Evolutionary conservation across 2,329 filamentous ascomycete species (phyloP).

Genomic region (Xylariaceae sp.): DNA sequence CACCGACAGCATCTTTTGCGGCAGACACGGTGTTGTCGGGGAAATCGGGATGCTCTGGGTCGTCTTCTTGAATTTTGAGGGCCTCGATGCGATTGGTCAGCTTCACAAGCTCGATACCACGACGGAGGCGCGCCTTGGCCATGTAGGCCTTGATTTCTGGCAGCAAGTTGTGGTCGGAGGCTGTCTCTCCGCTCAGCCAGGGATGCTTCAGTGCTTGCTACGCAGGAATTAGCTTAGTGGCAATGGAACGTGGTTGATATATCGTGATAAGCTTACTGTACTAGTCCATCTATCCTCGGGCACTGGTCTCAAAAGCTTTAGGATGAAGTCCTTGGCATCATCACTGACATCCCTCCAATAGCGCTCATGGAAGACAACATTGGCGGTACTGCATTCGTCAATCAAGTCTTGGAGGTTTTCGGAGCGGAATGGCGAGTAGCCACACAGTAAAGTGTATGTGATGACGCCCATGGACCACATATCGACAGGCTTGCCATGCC

Average conservation of each 20-base stretch:
- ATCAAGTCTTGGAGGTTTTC: slow-evolving; percentile 92
- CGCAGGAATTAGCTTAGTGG: slow-evolving; percentile 5
- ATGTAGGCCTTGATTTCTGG: slow-evolving; percentile 96
- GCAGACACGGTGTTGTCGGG: slow-evolving; percentile 61
- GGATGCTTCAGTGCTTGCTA: slow-evolving; percentile 76
- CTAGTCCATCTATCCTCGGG: slow-evolving; percentile 76
- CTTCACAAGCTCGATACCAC: slow-evolving; percentile 94
- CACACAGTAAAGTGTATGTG: slow-evolving; percentile 95
- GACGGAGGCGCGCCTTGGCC: slow-evolving; percentile 83
- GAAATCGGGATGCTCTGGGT: slow-evolving; percentile 71
- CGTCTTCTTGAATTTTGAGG: slow-evolving; percentile 90
- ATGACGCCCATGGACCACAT: slow-evolving; percentile 99
- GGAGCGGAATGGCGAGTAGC: slow-evolving; percentile 95
- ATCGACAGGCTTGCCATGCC: slow-evolving; percentile 96
- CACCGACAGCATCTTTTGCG: slow-evolving; percentile 43
- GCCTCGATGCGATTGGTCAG: slow-evolving; percentile 92
- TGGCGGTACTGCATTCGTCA: slow-evolving; percentile 81
- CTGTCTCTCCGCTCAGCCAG: slow-evolving; percentile 89
- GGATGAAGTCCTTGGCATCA: slow-evolving; percentile 94
- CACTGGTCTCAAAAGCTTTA: slow-evolving; percentile 73
- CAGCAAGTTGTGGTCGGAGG: slow-evolving; percentile 93
- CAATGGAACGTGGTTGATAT: not conserved
- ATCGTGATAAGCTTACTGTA: slow-evolving; percentile 51
- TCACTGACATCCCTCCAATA: slow-evolving; percentile 98
- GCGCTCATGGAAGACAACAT: slow-evolving; percentile 91